Base-by-base conservation (phyloP, 2,329 filamentous ascomycete species). In the Hypomyces rosellus region DNA sequence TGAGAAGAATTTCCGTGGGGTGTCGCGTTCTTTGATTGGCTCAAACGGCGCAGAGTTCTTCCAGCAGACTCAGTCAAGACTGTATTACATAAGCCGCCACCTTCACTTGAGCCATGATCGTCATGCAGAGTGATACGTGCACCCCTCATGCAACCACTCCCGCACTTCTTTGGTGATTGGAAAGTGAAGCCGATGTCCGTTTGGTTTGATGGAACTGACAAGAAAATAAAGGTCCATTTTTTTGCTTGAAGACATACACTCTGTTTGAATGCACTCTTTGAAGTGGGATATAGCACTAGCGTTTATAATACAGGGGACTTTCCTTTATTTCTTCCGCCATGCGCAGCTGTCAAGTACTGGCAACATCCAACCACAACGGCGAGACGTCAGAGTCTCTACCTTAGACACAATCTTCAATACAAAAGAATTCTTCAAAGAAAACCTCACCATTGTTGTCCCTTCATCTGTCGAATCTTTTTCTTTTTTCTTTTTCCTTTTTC, bases 1-100 rank as follows among this genome's bases (percentile, higher is more conserved):
- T 44, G 60, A 60, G 59, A 62, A 63, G 61, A 63, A 63, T 62
- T 63, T 63, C 59, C 46, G 40, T 36, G 30, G 38, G 25, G 15
- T 36, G 46, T 22, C 36, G 25, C 49, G 49, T 8, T 54, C 13
- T 39, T 14, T 46, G 45, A 46, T 63, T 63, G 61, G 60, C 44
- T 34, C 55, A 18, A 8, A 48, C 61, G 61, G 61, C 52, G 36
- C 56, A 63, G 60, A 54, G 59, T 61, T 63, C 53, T 62, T 63
- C 61, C 61, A 59, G 25, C 5, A 5, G 3, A 16, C n/a, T 34
- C 20, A 5, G 25, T 16, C 13, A 41, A 33, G 15, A 30, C 43
- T 45, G 39, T 9, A 5, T 68, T 34, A 45, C 43, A 45, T 45
- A 45, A 45, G 36, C 36, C 8, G 12, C 16, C 36, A 16, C 16